Conservation (phyloP, 805 yeast genomes). For the Ogataea sp. region DNA sequence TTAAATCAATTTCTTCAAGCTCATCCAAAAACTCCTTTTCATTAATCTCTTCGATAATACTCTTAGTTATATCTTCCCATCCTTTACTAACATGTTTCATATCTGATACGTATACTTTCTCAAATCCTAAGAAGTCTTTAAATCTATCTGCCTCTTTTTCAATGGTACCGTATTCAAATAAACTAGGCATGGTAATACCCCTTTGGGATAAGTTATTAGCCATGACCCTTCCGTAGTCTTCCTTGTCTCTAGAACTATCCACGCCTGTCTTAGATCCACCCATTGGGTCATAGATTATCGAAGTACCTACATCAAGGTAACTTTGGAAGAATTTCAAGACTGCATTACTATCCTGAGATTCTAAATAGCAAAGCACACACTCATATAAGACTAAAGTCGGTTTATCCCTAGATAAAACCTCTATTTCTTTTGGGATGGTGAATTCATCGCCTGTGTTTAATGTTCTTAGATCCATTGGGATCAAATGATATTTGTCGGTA, state of each 20-base stretch:
- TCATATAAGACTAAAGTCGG: slow-evolving; percentile 67
- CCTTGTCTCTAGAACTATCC: neutral
- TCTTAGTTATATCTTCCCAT: slow-evolving; percentile 31
- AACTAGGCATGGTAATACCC: slow-evolving; percentile 55
- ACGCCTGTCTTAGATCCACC: slow-evolving; percentile 26
- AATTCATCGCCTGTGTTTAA: too few species aligned
- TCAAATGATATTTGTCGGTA: slow-evolving; percentile 38
- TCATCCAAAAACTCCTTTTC: slow-evolving; percentile 65
- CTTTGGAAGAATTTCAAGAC: slow-evolving; percentile 36
- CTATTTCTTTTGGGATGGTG: too few species aligned
- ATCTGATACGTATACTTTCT: slow-evolving; percentile 31
- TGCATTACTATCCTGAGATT: slow-evolving; percentile 36
- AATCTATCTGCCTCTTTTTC: slow-evolving; percentile 32
- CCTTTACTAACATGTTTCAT: slow-evolving; percentile 29
- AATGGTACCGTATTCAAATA: slow-evolving; percentile 43
- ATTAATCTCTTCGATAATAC: slow-evolving; percentile 37
- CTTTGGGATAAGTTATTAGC: slow-evolving; percentile 46
- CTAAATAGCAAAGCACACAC: slow-evolving; percentile 68
- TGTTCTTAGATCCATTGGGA: slow-evolving; percentile 47
- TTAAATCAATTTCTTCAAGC: slow-evolving; percentile 57
- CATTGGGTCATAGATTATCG: slow-evolving; percentile 65
- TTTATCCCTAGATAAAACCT: slow-evolving; percentile 8
- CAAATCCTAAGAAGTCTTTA: slow-evolving; percentile 10
- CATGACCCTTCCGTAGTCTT: slow-evolving; percentile 60
- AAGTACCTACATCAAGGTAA: slow-evolving; percentile 16